Evolutionary conservation across 176 grass and related monocot genomes (phyloP).

Genomic region (Secale cereale): DNA sequence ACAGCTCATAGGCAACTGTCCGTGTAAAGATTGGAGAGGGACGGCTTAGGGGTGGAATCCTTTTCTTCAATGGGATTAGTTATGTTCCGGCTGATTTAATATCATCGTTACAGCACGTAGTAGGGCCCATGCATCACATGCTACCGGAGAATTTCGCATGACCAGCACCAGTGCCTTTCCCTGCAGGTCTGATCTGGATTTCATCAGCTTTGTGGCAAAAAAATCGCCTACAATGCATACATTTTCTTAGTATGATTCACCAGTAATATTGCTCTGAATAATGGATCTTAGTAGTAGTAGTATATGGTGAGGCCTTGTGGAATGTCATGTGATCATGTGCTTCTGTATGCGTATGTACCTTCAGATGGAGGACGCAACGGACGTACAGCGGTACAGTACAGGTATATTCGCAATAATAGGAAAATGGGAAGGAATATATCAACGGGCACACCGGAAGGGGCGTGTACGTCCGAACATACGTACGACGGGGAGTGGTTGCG

Average conservation of each 20-base stretch:
- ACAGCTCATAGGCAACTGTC: constrained; percentile 59
- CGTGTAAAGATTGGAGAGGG: constrained; percentile 31
- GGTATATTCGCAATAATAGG: neutral
- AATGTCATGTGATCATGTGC: neutral
- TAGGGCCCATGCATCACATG: constrained; percentile 41
- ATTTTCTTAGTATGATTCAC: neutral
- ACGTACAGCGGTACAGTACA: neutral
- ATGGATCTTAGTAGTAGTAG: neutral
- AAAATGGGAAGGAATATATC: neutral
- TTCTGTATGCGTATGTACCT: neutral
- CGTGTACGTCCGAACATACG: neutral
- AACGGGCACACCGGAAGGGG: neutral
- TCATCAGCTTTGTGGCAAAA: neutral
- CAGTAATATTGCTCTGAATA: neutral
- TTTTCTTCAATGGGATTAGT: constrained; percentile 41
- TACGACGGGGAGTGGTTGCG: neutral
- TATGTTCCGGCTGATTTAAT: constrained; percentile 39
- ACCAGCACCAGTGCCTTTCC: constrained; percentile 15
- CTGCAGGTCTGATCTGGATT: constrained; percentile 37
- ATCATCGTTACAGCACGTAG: constrained; percentile 11
- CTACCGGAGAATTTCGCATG: constrained; percentile 21
- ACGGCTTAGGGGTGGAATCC: constrained; percentile 34
- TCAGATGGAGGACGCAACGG: neutral
- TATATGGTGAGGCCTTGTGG: neutral
- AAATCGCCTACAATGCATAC: neutral